Base-by-base conservation (phyloP, 371 early-diverging fungal genomes). In the Funneliformis caledonium region DNA sequence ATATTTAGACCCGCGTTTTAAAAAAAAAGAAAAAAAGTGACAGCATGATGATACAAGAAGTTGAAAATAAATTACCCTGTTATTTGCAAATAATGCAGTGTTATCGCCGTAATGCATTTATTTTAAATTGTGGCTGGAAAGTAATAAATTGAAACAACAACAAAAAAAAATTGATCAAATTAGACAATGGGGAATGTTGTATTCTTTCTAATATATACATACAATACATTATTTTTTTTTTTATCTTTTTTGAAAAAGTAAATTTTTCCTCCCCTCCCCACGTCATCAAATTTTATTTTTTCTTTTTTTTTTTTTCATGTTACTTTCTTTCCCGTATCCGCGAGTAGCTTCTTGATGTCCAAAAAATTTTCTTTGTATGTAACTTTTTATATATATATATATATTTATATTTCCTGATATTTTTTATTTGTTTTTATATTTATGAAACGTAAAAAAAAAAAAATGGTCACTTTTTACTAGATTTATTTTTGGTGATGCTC, bases 311-410 rank as follows among this genome's bases (percentile, higher is more conserved):
- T 22, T 43, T 65, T 76, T 64, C 12, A 78, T 78, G 78, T 68
- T 68, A 33, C 52, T 78, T 68, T 59, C 65, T 65, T 68, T 52
- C 48, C 78, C 48, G 52, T 78, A 64, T 26, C 68, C 78, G 78
- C 78, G 78, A 78, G 62, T 68, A 65, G 68, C 68, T 56, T 78
- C 78, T 78, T 78, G 59, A 78, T 78, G 78, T 68, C 78, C 67
- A 78, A 78, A 50, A 78, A 68, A 78, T 68, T 78, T 50, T 78
- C 68, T 48, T 50, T 78, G 78, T 78, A 78, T n/a, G 78, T 67
- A 48, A 56, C 16, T 37, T 37, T 37, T 19, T 19, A 5, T 16
- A 19, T 19, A 4, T 47, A 4, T 52, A 19, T 52, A 16, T 52
- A 16, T 52, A 16, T 52, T 19, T 16, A 16, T 52, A 12, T 14